These are phyloP conservation scores for Fusarium sp. DNA, from an alignment of 2,329 filamentous ascomycete species.

Conservation along the genomic window DNA sequence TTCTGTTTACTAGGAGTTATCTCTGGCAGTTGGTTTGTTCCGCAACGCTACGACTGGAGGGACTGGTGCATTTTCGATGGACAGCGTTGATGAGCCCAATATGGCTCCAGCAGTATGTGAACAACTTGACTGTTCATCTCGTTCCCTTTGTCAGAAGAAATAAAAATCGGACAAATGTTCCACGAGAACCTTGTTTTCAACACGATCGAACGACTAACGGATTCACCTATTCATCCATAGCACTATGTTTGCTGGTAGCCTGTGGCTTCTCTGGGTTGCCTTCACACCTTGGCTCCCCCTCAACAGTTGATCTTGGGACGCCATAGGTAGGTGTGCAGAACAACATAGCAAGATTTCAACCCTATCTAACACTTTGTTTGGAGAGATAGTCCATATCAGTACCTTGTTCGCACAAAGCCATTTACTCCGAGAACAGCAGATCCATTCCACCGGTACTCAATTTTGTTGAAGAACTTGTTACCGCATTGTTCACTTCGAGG, in stretches of 20 bases:
- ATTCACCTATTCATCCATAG: constrained; percentile 3
- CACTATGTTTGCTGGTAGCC: neutral
- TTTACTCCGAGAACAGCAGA: neutral
- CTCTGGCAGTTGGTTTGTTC: constrained; percentile 33
- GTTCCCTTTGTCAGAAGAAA: constrained; percentile 43
- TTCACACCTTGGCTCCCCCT: neutral
- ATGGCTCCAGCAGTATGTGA: constrained; percentile 35
- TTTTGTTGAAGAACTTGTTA: neutral
- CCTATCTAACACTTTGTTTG: constrained; percentile 9
- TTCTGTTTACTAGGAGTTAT: constrained; percentile 38
- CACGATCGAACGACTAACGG: constrained; percentile 21
- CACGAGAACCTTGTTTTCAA: constrained; percentile 30
- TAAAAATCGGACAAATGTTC: constrained; percentile 46
- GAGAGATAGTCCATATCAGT: neutral
- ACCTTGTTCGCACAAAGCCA: constrained; percentile 15
- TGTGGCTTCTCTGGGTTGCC: neutral
- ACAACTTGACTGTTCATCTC: constrained; percentile 38
- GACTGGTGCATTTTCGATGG: constrained; percentile 32
- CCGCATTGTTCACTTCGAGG: constrained; percentile 5
- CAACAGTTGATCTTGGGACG: neutral
- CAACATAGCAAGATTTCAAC: neutral
- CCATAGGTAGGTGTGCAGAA: constrained; percentile 3
- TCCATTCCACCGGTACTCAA: neutral
- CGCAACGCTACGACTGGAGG: constrained; percentile 36
- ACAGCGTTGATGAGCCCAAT: constrained; percentile 30